Evolutionary conservation across 768 basidiomycete genomes (phyloP).

Genomic region (Royoungia palumana): DNA sequence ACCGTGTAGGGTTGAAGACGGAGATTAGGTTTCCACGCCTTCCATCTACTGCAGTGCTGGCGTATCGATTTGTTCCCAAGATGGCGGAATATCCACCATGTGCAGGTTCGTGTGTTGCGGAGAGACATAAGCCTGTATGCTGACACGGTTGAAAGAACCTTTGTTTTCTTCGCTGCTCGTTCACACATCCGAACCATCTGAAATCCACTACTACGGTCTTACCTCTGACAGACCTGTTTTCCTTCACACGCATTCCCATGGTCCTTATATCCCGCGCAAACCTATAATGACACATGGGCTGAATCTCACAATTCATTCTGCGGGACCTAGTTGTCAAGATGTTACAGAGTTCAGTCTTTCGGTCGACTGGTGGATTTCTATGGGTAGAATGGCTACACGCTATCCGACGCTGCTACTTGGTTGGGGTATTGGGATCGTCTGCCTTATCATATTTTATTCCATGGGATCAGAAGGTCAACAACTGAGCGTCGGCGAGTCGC

Average conservation of each 20-base stretch:
- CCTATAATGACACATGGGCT: conserved; percentile 35
- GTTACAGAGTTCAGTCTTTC: conserved; percentile 43
- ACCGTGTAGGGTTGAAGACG: conserved; percentile 36
- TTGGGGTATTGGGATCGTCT: conserved; percentile 74
- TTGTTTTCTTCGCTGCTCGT: conserved; percentile 63
- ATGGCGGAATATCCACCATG: conserved; percentile 23
- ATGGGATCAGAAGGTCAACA: conserved; percentile 39
- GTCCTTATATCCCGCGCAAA: conserved; percentile 51
- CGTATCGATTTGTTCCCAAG: conserved; percentile 52
- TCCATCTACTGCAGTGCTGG: conserved; percentile 58
- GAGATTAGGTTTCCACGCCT: conserved; percentile 52
- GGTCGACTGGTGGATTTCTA: conserved; percentile 67
- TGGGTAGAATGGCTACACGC: conserved; percentile 68
- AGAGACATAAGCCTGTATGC: background rate
- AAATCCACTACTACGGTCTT: conserved; percentile 69
- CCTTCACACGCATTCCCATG: conserved; percentile 68
- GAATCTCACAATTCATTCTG: conserved; percentile 57
- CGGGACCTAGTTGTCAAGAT: conserved; percentile 46
- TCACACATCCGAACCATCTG: conserved; percentile 55
- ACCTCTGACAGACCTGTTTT: conserved; percentile 20
- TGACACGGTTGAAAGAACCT: conserved; percentile 38
- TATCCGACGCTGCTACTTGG: conserved; percentile 70
- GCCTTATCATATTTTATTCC: conserved; percentile 51
- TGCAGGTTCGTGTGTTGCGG: conserved; percentile 20
- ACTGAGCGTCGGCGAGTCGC: conserved; percentile 48